These are phyloP conservation scores for Scalesia atractyloides DNA, from an alignment of 129 eudicot species.

Conservation along the genomic window DNA sequence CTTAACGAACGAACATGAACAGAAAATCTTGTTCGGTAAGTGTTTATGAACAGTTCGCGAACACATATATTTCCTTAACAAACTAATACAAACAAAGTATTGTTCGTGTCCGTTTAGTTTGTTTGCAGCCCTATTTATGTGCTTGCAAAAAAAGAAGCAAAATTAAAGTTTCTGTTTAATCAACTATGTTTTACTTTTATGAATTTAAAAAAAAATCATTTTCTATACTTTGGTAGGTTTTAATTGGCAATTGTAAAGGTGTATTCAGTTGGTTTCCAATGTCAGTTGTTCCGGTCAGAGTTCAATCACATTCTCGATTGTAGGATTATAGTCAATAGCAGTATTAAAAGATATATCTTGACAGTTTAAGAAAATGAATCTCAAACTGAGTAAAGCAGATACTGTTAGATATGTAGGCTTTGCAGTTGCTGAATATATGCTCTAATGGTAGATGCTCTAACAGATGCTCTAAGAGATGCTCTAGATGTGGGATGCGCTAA, in stretches of 20 bases:
- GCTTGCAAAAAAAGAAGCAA: background rate
- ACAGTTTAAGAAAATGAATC: constrained; percentile 5
- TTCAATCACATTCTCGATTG: background rate
- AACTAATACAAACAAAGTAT: no score
- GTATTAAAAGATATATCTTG: background rate
- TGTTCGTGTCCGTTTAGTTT: no score
- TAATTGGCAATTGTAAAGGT: background rate
- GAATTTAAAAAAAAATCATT: background rate
- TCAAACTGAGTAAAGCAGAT: constrained; percentile 30
- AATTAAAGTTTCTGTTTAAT: background rate
- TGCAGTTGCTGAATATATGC: no score
- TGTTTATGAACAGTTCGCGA: no score
- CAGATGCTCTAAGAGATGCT: no score
- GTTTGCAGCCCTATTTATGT: background rate
- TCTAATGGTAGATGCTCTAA: no score
- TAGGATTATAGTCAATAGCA: constrained; percentile 4
- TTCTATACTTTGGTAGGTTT: constrained; percentile 3
- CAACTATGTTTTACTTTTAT: constrained; percentile 7
- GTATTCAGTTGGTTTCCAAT: constrained; percentile 6
- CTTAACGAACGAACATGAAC: no score
- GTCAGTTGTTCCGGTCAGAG: constrained; percentile 1
- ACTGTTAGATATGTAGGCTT: no score
- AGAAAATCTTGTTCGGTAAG: no score
- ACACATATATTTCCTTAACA: no score
- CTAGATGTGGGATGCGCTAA: no score